A percentile compares a stretch with the other conserved stretches of the same genome.
Evolutionary conservation across 2,329 filamentous ascomycete genomes (phyloP).

Genomic region (Capronia epimyces): DNA sequence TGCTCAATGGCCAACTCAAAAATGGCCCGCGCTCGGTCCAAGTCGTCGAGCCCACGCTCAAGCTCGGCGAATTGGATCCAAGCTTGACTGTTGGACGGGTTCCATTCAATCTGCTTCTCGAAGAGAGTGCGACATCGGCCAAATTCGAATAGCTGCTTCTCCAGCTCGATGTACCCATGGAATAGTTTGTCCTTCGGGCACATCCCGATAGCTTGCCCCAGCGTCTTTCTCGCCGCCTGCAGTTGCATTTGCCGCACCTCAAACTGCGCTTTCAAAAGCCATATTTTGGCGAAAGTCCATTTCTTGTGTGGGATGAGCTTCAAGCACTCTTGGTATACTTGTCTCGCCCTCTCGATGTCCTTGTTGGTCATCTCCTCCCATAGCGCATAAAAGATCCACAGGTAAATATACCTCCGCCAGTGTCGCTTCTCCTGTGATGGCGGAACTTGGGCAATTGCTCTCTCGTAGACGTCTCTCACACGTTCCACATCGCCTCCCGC

Average conservation of each 20-base stretch:
- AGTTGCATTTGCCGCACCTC: conserved; percentile 84
- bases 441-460: conserved; percentile 89
- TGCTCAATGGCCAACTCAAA: conserved; percentile 86
- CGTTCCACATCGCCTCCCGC: conserved; percentile 73
- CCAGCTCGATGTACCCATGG: conserved; percentile 85
- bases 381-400: conserved; percentile 95
- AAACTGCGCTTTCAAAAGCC: conserved; percentile 89
- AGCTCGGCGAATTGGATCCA: conserved; percentile 97
- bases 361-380: conserved; percentile 87
- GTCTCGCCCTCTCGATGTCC: conserved; percentile 70
- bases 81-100: conserved; percentile 80
- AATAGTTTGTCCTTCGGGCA: conserved; percentile 96
- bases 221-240: conserved; percentile 72
- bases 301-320: conserved; percentile 88
- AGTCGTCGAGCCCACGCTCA: conserved; percentile 82
- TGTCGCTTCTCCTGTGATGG: conserved; percentile 95
- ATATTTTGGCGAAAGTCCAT: conserved; percentile 96
- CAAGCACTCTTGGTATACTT: conserved; percentile 86
- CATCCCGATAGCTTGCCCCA: conserved; percentile 86
- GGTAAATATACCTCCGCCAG: conserved; percentile 94
- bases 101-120: conserved; percentile 90
- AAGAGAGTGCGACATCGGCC: conserved; percentile 83
- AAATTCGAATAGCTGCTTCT: conserved; percentile 92
- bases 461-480: conserved; percentile 87
- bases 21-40: conserved; percentile 81